Conservation (phyloP, 2,329 filamentous ascomycete genomes). For the Metarhizium anisopliae region DNA sequence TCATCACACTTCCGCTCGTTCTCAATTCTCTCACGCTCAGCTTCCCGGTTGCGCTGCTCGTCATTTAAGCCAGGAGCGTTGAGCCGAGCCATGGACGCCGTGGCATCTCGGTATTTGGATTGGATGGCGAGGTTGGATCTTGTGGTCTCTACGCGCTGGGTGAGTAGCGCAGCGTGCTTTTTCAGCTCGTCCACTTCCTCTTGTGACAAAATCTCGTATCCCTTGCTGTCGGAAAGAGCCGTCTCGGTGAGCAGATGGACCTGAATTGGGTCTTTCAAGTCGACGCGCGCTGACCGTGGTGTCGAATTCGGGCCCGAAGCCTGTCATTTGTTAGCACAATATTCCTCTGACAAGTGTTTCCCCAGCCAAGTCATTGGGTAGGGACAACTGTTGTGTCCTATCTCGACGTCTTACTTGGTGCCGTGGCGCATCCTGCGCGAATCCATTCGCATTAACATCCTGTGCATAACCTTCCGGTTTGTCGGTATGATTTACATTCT, state of each 20-base stretch:
- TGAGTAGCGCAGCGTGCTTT: conserved; percentile 68
- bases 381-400: background rate
- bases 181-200: conserved; percentile 90
- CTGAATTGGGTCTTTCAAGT: conserved; percentile 65
- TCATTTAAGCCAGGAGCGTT: conserved; percentile 44
- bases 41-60: conserved; percentile 44
- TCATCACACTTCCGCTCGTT: conserved; percentile 81
- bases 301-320: conserved; percentile 1
- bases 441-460: conserved; percentile 25
- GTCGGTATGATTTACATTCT: conserved; percentile 29
- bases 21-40: conserved; percentile 64
- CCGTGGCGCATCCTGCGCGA: conserved; percentile 33
- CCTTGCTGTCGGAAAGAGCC: conserved; percentile 77
- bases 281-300: conserved; percentile 39
- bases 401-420: conserved; percentile 41
- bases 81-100: conserved; percentile 74
- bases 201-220: conserved; percentile 77
- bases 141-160: conserved; percentile 70
- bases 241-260: conserved; percentile 92
- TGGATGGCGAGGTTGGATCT: conserved; percentile 80
- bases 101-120: conserved; percentile 89
- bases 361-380: background rate
- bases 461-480: conserved; percentile 52
- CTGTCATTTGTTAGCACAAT: background rate
- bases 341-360: background rate